These are phyloP conservation scores for Zizania latifolia DNA, from an alignment of 176 grass and related monocot genomes.

Conservation along the genomic window DNA sequence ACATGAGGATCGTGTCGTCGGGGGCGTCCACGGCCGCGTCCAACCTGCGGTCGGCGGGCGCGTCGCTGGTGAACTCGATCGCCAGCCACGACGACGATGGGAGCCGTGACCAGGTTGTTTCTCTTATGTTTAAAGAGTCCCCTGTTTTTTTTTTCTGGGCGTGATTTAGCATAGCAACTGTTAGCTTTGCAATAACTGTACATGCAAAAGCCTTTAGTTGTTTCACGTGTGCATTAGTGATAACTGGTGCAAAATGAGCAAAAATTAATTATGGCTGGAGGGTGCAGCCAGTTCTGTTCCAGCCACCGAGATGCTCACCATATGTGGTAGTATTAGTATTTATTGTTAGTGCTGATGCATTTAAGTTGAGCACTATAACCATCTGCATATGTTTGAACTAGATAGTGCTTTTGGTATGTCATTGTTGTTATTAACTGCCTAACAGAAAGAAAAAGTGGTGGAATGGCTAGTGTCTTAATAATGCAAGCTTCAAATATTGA, in stretches of 20 bases:
- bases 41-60: constrained; percentile 53
- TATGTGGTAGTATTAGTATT: neutral
- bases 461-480: neutral
- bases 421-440: neutral
- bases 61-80: constrained; percentile 69
- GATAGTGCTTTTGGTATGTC: neutral
- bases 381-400: constrained; percentile 7
- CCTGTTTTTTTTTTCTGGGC: neutral
- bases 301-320: neutral
- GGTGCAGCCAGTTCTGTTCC: neutral
- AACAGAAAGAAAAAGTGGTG: neutral
- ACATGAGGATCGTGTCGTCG: constrained; percentile 85
- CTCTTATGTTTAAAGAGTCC: neutral
- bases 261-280: constrained; percentile 9
- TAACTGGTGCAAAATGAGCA: constrained; percentile 21
- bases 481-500: constrained; percentile 3
- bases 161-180: neutral
- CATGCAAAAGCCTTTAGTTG: constrained; percentile 18
- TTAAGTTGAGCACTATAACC: neutral
- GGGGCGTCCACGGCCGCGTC: constrained; percentile 86
- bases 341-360: constrained; percentile 15
- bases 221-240: constrained; percentile 28
- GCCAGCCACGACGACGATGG: constrained; percentile 53
- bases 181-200: constrained; percentile 16
- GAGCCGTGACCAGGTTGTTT: constrained; percentile 58